Base-by-base conservation (phyloP, 2,329 filamentous ascomycete genomes). In the Pyricularia grisea region DNA sequence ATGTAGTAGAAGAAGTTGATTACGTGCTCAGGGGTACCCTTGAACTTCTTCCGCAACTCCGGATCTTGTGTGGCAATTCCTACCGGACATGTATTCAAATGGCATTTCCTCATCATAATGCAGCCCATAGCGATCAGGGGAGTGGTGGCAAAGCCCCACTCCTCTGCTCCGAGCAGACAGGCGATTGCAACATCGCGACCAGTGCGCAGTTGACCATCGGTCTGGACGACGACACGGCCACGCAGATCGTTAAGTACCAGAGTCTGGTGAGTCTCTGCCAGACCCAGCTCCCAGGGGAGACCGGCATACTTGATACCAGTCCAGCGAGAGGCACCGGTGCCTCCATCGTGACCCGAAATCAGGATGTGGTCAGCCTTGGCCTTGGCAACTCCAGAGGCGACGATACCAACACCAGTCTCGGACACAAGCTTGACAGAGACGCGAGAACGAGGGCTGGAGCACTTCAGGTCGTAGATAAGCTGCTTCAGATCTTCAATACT, bases 1-100 rank as follows among this genome's bases (percentile, higher is more conserved):
- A 98, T 86, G 76, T 97, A 98, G 83, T 97, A 98, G 83, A 97
- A 97, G 85, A 97, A 97, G 85, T 97, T 98, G 80, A 98, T 97
- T 70, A 97, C 94, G 74, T 97, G 93, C 81, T 98, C 94, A 12
- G 94, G 94, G 0, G 92, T 94, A 71, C 94, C 94, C 73, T 89
- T 85, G 80, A 98, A 97, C 82, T 97, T 98, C 85, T 94, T 92
- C 71, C 94, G 88, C 2, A 98, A 86, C 77, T 94, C 91, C n/a
- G 93, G 93, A 75, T 97, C 94, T 77, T 98, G 94, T 0, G 94
- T 97, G 3, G 94, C 94, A 71, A 98, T 97, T 79, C 94, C 94
- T 12, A 97, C 94, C 11, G 94, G 93, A 81, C 94, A 87, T 2
- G 91, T 93, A 76, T 95, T 96, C 1, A 74, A 42, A 73, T 87